Conservation (phyloP, 225 moss, liverwort and hornwort genomes). For the Polytrichum commune region DNA sequence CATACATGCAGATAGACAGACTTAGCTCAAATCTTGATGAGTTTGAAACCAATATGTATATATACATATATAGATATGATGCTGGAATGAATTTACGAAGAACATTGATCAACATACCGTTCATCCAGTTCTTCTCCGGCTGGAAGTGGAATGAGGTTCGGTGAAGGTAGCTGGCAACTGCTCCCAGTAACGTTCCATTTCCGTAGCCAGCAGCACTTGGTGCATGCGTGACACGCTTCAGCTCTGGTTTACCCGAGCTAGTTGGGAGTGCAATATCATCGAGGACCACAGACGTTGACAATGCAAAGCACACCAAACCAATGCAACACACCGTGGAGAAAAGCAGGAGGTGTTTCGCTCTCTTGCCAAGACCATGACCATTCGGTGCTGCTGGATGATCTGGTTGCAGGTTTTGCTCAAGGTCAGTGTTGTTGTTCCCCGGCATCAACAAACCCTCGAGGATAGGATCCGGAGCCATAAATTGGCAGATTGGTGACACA, state of each 20-base stretch:
- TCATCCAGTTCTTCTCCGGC: constrained; percentile 59
- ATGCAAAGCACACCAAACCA: constrained; percentile 7
- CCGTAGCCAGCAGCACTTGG: not conserved
- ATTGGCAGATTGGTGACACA: not conserved
- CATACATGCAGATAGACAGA: too few species aligned
- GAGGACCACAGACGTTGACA: not conserved
- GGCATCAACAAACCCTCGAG: constrained; percentile 5
- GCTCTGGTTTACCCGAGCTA: not conserved
- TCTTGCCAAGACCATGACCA: not conserved
- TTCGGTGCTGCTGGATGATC: not conserved
- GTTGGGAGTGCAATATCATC: not conserved
- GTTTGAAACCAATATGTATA: too few species aligned
- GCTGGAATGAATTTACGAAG: too few species aligned
- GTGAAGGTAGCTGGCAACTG: constrained; percentile 25
- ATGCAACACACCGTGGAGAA: constrained; percentile 18
- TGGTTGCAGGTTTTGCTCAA: not conserved
- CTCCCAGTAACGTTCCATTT: constrained; percentile 5
- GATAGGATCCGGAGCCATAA: constrained; percentile 19
- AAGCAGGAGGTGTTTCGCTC: constrained; percentile 3
- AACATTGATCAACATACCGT: constrained; percentile 19
- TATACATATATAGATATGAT: too few species aligned
- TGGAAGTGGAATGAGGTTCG: constrained; percentile 58
- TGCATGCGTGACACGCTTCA: constrained; percentile 36
- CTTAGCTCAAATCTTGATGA: too few species aligned
- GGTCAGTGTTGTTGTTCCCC: not conserved